phyloP scores from a whole-genome alignment of 192 early-diverging fungal species.

The Kickxella alabastrina region DNA sequence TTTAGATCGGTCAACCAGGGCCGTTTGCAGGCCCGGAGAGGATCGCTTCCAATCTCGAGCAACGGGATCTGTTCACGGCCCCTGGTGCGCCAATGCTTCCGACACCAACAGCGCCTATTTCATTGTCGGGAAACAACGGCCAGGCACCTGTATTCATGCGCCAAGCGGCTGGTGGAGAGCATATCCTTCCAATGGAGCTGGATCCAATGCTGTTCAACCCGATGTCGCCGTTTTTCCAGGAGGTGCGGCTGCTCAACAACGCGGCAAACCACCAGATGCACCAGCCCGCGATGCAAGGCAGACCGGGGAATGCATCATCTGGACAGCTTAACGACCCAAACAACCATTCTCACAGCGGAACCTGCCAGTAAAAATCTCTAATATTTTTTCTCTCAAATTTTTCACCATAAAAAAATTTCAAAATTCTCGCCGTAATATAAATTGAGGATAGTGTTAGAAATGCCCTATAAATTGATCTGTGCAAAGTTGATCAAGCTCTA shows the following conservation, averaged over 20 bases:
- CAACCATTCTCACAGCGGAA: not conserved
- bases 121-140: not conserved
- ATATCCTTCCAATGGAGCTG: conserved; percentile 19
- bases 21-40: conserved; percentile 27
- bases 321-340: not conserved
- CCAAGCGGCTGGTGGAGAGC: conserved; percentile 3
- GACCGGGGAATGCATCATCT: not conserved
- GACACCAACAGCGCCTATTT: conserved; percentile 5
- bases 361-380: not conserved
- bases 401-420: not conserved
- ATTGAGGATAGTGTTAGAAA: too few relatives aligned
- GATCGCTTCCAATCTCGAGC: conserved; percentile 43
- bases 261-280: conserved; percentile 8
- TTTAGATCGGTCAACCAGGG: conserved; percentile 9
- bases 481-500: too few relatives aligned
- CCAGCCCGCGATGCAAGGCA: not conserved
- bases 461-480: too few relatives aligned
- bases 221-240: conserved; percentile 50
- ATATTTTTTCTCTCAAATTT: not conserved
- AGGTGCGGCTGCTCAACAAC: conserved; percentile 36
- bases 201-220: conserved; percentile 50
- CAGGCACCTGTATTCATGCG: not conserved
- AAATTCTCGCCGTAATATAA: not conserved
- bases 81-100: conserved; percentile 21
- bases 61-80: conserved; percentile 41